Base-by-base conservation (phyloP, 176 grass and related monocot genomes). In the Carex parvula region DNA sequence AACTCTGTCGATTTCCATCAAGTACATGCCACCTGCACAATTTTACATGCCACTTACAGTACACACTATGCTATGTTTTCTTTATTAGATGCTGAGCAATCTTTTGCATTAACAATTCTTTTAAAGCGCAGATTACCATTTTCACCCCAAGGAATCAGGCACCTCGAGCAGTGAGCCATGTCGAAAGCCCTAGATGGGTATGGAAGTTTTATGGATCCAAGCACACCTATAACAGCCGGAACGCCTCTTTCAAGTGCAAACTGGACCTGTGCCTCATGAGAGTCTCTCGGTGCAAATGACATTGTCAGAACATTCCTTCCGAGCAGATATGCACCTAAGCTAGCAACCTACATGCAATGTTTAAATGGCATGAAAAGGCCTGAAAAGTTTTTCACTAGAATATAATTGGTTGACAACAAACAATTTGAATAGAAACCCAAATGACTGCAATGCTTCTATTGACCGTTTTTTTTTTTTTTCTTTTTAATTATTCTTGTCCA, bases 161-260 rank as follows among this genome's bases (percentile, higher is more conserved):
- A 98, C 41, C 95, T 90, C 20, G 95, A 98, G 82, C 95, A 98
- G 84, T 95, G 95, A 26, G 92, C 92, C 95, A 98, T 98, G 88
- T 98, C 95, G 46, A 98, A 98, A 79, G 92, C 79, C 60, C 95
- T 79, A 14, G 91, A 69, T 8, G 95, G 92, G 79, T 94, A 98
- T 3, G 95, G 95, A 59, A 98, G 95, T 88, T 90, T 98, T 48
- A 94, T 85, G 63, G 95, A 93, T 30, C 92, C 95, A 9, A 93
- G 90, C 10, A 98, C 95, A 82, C 95, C 95, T 64, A 98, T 91
- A 85, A 94, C 92, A 0, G 95, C 92, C 29, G 92, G 95, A 42
- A 94, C 95, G 39, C 95, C 92, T 80, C 95, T 88, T 87, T 98
- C 95, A 66, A 94, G 91, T 24, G 88, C 91, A 79, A 98, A 98